phyloP scores from a whole-genome alignment of 345 rosid genomes.

The Chamaenerion angustifolium region DNA sequence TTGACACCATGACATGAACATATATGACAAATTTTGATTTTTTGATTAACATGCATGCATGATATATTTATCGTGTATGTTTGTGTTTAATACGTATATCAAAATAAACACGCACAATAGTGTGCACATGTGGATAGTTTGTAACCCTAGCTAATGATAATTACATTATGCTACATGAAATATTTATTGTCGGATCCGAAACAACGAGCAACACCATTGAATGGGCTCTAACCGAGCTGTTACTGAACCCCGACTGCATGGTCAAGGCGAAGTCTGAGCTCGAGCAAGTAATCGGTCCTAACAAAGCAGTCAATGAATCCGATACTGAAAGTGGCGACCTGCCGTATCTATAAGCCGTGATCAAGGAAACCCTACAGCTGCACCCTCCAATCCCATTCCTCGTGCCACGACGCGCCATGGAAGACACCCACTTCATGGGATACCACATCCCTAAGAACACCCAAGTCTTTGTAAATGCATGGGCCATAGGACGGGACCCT shows the following conservation, averaged over 20 bases:
- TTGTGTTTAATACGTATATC: no score
- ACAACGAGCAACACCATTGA: conserved; percentile 49
- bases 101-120: no score
- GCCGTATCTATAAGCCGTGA: conserved; percentile 29
- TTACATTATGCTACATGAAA: conserved; percentile 21
- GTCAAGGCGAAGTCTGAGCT: conserved; percentile 38
- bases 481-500: conserved; percentile 61
- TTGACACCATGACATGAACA: no score
- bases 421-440: conserved; percentile 36
- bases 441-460: conserved; percentile 35
- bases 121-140: no score
- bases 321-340: conserved; percentile 26
- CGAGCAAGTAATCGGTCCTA: conserved; percentile 22
- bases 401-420: conserved; percentile 33
- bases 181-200: conserved; percentile 47
- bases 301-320: conserved; percentile 30
- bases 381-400: conserved; percentile 52
- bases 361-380: conserved; percentile 35
- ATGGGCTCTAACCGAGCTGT: conserved; percentile 61
- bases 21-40: no score
- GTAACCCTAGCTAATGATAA: no score
- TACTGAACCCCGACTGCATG: conserved; percentile 29
- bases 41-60: no score
- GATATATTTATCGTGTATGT: no score
- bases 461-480: conserved; percentile 34